These are phyloP conservation scores for Trichoderma endophyticum DNA, from an alignment of 2,329 filamentous ascomycete species.

Conservation along the genomic window DNA sequence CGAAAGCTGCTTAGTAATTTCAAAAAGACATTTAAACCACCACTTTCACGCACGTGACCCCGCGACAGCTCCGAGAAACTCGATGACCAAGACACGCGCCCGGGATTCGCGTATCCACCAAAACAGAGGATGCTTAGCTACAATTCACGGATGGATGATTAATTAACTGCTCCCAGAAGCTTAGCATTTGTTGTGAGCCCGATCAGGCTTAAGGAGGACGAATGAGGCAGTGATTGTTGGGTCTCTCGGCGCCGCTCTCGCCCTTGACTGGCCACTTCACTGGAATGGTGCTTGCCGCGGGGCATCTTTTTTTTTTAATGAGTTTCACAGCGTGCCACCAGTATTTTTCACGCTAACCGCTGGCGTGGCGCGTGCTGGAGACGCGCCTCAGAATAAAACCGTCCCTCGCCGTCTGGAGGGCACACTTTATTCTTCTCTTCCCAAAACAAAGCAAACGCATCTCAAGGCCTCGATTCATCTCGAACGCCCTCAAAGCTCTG, in stretches of 20 bases:
- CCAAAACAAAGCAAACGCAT: conserved; percentile 20
- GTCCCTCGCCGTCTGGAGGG: conserved; percentile 27
- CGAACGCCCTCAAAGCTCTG: conserved; percentile 12
- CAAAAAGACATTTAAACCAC: not conserved
- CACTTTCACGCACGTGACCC: not conserved
- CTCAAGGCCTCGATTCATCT: conserved; percentile 15
- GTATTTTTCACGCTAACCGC: conserved; percentile 33
- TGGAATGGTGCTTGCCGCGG: conserved; percentile 16
- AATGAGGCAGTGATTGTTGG: conserved; percentile 12
- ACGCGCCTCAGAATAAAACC: conserved; percentile 39
- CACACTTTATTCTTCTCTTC: conserved; percentile 18
- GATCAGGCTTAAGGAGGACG: conserved; percentile 9
- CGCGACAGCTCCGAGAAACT: not conserved
- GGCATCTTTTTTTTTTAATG: conserved; percentile 11
- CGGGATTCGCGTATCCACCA: conserved; percentile 17
- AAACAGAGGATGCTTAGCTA: conserved; percentile 1
- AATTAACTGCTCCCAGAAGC: not conserved
- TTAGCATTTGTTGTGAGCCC: conserved; percentile 1
- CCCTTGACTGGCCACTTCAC: conserved; percentile 15
- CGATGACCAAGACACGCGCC: conserved; percentile 15
- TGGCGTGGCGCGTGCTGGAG: conserved; percentile 34
- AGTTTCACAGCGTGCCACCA: conserved; percentile 19
- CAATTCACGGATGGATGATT: not conserved
- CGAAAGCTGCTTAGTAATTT: not conserved
- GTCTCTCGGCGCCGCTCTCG: not conserved